phyloP scores from a whole-genome alignment of 805 yeast genomes.

The Saccharomycopsis fodiens region DNA sequence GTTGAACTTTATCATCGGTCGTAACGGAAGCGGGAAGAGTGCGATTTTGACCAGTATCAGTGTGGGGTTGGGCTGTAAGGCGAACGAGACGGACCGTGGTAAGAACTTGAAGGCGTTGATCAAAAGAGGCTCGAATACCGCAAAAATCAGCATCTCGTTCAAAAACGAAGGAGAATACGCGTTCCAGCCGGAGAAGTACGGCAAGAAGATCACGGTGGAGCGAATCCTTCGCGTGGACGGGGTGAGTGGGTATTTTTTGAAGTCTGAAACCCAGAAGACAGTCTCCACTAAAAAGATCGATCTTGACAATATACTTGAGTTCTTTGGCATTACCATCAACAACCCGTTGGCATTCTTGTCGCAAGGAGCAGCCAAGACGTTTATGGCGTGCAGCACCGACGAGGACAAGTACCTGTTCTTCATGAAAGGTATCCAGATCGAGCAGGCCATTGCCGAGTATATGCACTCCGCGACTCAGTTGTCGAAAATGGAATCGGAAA shows the following conservation, averaged over 20 bases:
- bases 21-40: conserved; percentile 88
- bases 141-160: conserved; percentile 59
- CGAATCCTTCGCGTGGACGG: conserved; percentile 54
- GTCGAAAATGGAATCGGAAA: conserved; percentile 31
- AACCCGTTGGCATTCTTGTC: conserved; percentile 90
- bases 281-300: conserved; percentile 57
- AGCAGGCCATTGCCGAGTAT: conserved; percentile 54
- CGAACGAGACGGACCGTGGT: conserved; percentile 82
- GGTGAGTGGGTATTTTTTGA: conserved; percentile 44
- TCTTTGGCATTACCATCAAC: conserved; percentile 70
- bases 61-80: conserved; percentile 83
- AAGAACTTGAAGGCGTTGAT: conserved; percentile 60
- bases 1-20: conserved; percentile 80
- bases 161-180: conserved; percentile 58
- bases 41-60: conserved; percentile 84
- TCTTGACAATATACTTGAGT: conserved; percentile 59
- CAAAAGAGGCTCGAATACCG: conserved; percentile 64
- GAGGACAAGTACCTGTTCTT: conserved; percentile 66
- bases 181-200: conserved; percentile 56
- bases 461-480: conserved; percentile 32
- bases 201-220: conserved; percentile 60
- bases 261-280: conserved; percentile 41
- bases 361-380: conserved; percentile 90
- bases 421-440: conserved; percentile 71
- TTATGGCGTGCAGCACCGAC: conserved; percentile 70